Base-by-base conservation (phyloP, 192 early-diverging fungal species). In the Mycoemilia scoparia region DNA sequence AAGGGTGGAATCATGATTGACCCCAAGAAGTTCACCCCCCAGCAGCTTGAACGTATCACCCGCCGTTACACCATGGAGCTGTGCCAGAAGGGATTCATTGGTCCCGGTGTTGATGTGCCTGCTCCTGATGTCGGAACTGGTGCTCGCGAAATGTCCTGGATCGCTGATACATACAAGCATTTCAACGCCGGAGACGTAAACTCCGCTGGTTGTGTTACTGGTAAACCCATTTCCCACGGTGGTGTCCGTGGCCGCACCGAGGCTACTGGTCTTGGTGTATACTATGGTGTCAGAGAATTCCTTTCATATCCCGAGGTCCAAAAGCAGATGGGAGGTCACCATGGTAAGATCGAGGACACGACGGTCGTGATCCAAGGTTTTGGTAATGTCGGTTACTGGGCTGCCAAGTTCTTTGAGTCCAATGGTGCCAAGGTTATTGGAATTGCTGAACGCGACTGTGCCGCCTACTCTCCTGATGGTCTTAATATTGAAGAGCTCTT, bases 81-180 rank as follows among this genome's bases (percentile, higher is more conserved):
- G 21, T 79, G 77, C 58, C 82, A 85, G 52, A 82, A 81, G 70
- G 75, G 73, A 45, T 85, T 85, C 53, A 82, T 85, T 24, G 79
- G 79, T 25, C 76, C 82, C 7, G 79, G 76, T 41, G 54, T 76
- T 16, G 82, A 85, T 44, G 82, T 85, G 8, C 82, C 82, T 13
- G 82, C 82, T 7, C 82, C 82, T 25, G 82, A 85, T 58, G 74
- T 79, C 10, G 79, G 79, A 39, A 85, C 82, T 24, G 73, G 73
- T 5, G 54, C 76, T 9, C 69, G 78, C 24, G 79, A 81, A 54
- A 85, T 85, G 82, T 73, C 77, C 15, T 85, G 82, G 82, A 81
- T 85, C 29, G 69, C 76, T 51, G 82, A 85, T 33, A 85, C 82
- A 7, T 85, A 79, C 49, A 71, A 77, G 40, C 80, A 85, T 54